These are phyloP conservation scores for Boletus edulis DNA, from an alignment of 768 basidiomycete species.

Conservation along the genomic window DNA sequence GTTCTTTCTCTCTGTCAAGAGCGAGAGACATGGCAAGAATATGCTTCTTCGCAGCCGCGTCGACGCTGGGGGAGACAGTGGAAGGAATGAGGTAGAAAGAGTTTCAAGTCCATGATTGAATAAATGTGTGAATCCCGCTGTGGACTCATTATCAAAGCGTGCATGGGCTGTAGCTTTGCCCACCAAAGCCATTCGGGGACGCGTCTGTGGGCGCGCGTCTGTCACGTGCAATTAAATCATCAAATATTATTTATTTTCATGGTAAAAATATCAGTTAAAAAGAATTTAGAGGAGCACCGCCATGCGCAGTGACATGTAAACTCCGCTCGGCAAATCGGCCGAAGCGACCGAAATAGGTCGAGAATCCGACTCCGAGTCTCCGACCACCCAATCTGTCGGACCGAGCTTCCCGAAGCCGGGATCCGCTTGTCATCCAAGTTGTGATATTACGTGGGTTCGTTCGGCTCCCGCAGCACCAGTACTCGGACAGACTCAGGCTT, in stretches of 20 bases:
- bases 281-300: no score
- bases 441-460: no score
- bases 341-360: no score
- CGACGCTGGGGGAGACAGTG: not conserved
- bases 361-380: no score
- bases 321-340: no score
- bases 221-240: conserved; percentile 10
- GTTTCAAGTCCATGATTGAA: conserved; percentile 8
- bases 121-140: not conserved
- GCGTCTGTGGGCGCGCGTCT: conserved; percentile 12
- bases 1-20: conserved; percentile 15
- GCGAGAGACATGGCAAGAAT: conserved; percentile 6
- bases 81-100: not conserved
- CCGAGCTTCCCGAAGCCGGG: no score
- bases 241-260: no score
- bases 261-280: no score
- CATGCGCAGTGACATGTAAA: no score
- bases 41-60: no score
- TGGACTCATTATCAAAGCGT: conserved; percentile 10
- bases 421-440: no score
- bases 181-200: not conserved
- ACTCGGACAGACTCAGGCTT: not conserved
- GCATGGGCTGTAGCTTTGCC: not conserved
- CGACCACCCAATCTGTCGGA: no score
- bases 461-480: not conserved